phyloP scores from a whole-genome alignment of 2,329 filamentous ascomycete genomes.

The Neopestalotiopsis sp. region DNA sequence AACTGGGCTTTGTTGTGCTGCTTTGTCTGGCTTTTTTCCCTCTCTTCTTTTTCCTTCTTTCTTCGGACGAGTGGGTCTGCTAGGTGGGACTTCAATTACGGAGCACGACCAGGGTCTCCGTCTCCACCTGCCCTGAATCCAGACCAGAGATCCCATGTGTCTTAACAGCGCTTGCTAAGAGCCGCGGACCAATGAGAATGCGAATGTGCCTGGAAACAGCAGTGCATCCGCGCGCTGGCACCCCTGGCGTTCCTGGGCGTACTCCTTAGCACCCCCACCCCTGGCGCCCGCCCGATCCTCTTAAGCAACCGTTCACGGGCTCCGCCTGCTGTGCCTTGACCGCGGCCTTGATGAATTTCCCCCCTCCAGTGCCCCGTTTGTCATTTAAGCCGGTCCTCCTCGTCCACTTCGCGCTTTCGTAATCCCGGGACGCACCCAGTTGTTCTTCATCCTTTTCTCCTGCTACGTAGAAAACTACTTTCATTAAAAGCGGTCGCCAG shows the following conservation, averaged over 20 bases:
- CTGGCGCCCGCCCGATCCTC: conserved; percentile 13
- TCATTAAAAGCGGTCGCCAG: conserved; percentile 14
- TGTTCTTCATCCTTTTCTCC: neutral
- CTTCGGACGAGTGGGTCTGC: neutral
- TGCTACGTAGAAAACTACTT: conserved; percentile 3
- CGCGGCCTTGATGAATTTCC: neutral
- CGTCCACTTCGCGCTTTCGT: conserved; percentile 12
- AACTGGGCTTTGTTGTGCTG: neutral
- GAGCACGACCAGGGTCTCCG: neutral
- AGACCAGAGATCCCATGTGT: conserved; percentile 5
- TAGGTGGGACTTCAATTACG: neutral
- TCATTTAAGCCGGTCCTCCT: conserved; percentile 12
- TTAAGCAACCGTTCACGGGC: neutral
- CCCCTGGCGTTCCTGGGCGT: neutral
- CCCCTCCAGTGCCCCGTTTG: conserved; percentile 4
- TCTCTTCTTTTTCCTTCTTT: neutral
- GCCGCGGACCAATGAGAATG: neutral
- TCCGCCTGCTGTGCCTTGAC: neutral
- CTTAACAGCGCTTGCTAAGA: neutral
- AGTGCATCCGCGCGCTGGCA: conserved; percentile 9
- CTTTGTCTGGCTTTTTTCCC: neutral
- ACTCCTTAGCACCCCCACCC: neutral
- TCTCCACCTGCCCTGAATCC: conserved; percentile 3
- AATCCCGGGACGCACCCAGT: conserved; percentile 6
- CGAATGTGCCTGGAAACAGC: conserved; percentile 6